Evolutionary conservation across 2,329 filamentous ascomycete genomes (phyloP).

Genomic region (Fusarium albidum): DNA sequence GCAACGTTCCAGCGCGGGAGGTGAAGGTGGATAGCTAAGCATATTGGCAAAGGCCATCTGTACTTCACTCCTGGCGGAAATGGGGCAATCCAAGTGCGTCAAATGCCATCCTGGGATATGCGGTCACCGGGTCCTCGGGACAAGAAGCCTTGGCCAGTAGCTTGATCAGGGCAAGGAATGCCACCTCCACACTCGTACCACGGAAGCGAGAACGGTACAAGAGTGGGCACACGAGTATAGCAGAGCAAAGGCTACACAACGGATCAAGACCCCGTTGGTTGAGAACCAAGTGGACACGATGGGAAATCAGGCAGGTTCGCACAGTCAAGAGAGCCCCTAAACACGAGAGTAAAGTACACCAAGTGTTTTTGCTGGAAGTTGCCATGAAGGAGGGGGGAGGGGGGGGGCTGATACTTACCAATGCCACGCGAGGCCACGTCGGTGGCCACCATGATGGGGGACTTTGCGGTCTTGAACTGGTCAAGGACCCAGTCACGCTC

Average conservation of each 20-base stretch:
- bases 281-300: slow-evolving; percentile 83
- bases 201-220: slow-evolving; percentile 67
- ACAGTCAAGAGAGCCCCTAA: slow-evolving; percentile 86
- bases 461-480: slow-evolving; percentile 99
- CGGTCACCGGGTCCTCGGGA: slow-evolving; percentile 65
- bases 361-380: slow-evolving; percentile 65
- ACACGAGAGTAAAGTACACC: slow-evolving; percentile 91
- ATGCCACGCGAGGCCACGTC: slow-evolving; percentile 99
- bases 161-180: slow-evolving; percentile 83
- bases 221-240: slow-evolving; percentile 80
- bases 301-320: slow-evolving; percentile 90
- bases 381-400: slow-evolving; percentile 58
- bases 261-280: slow-evolving; percentile 84
- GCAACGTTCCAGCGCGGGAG: slow-evolving; percentile 69
- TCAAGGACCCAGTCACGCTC: slow-evolving; percentile 99
- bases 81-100: slow-evolving; percentile 66
- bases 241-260: slow-evolving; percentile 56
- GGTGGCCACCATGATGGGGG: slow-evolving; percentile 99
- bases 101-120: slow-evolving; percentile 62
- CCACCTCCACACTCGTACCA: slow-evolving; percentile 82
- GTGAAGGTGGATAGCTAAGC: slow-evolving; percentile 54
- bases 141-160: slow-evolving; percentile 66
- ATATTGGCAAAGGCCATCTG: slow-evolving; percentile 56
- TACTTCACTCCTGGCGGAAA: slow-evolving; percentile 64
- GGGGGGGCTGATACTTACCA: slow-evolving; percentile 81